Evolutionary conservation across 2,329 filamentous ascomycete species (phyloP), one percentile per base, ranked within the genome.

Genomic region (Cadophora gregata): DNA sequence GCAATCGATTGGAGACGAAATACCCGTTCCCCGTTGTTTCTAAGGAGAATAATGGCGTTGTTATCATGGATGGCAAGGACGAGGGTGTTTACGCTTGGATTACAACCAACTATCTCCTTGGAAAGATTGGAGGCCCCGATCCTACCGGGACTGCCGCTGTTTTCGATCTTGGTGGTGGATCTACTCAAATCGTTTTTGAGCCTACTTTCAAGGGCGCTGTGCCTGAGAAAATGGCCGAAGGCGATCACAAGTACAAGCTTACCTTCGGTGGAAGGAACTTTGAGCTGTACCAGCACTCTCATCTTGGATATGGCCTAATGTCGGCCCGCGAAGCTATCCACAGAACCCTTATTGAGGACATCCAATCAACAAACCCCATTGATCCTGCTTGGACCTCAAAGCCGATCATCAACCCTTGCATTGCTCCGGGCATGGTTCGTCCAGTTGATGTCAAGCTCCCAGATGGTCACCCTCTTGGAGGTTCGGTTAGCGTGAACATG

Each of bases 31-130:
- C 96, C 0, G 92, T 99, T 50, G 91, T 99, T 64, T 90, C 92
- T 14, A 86, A 89, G 71, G 92, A 93, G 75, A 90, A 95, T 73
- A 89, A 92, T 64, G 96, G 96, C 65, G 93, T 99, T 31, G 88
- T 93, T 70, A 96, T 99, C 79, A 99, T 99, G 96, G 94, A 97
- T 75, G 96, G 96, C 69, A 93, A 92, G 60, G 92, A 97, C 76
- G 96, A 99, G 82, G 96, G 96, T 77, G 95, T 99, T 33, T 99
- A 97, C 77, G 96, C 96, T 62, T 99, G 96, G 96, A 97, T 99
- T 79, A 99, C 96, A 7, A 96, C 93, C 72, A 99, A 99, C 85
- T 99, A 99, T 80, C 90, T 99, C 48, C 88, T 99, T 27, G 95
- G 95, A 76, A 98, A 98, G 83, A 98, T 99, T 79, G 96, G 96